phyloP scores from a whole-genome alignment of 2,329 filamentous ascomycete species.

The Fusarium robinianum region DNA sequence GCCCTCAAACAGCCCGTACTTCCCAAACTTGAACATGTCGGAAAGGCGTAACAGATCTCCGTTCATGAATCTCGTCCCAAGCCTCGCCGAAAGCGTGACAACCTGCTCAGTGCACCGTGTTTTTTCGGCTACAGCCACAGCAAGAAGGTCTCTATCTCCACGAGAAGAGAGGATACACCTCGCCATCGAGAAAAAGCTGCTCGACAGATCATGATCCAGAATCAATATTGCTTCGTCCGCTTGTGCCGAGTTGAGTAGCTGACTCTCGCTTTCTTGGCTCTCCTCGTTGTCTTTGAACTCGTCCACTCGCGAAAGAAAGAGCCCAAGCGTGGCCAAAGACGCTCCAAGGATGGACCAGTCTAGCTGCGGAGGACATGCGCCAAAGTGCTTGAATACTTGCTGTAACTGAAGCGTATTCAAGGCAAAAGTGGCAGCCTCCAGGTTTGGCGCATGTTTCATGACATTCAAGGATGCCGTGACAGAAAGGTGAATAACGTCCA shows the following conservation, averaged over 20 bases:
- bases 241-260: conserved; percentile 45
- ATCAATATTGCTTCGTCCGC: conserved; percentile 53
- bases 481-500: conserved; percentile 57
- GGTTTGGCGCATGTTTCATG: conserved; percentile 50
- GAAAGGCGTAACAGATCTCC: conserved; percentile 50
- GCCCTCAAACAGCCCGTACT: conserved; percentile 56
- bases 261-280: conserved; percentile 45
- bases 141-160: conserved; percentile 15
- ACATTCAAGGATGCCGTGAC: conserved; percentile 56
- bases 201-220: conserved; percentile 55
- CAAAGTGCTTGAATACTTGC: conserved; percentile 55
- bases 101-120: conserved; percentile 49
- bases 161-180: conserved; percentile 43
- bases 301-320: conserved; percentile 52
- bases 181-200: conserved; percentile 54
- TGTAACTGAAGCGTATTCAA: conserved; percentile 57
- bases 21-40: conserved; percentile 52
- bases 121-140: conserved; percentile 28
- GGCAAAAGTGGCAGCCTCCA: conserved; percentile 54
- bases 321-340: conserved; percentile 52
- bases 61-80: conserved; percentile 52
- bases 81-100: conserved; percentile 50
- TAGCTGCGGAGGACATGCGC: conserved; percentile 47
- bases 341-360: conserved; percentile 54
- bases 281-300: conserved; percentile 46